phyloP scores from a whole-genome alignment of 1,284 basidiomycete species.

The Neonothopanus nambi region DNA sequence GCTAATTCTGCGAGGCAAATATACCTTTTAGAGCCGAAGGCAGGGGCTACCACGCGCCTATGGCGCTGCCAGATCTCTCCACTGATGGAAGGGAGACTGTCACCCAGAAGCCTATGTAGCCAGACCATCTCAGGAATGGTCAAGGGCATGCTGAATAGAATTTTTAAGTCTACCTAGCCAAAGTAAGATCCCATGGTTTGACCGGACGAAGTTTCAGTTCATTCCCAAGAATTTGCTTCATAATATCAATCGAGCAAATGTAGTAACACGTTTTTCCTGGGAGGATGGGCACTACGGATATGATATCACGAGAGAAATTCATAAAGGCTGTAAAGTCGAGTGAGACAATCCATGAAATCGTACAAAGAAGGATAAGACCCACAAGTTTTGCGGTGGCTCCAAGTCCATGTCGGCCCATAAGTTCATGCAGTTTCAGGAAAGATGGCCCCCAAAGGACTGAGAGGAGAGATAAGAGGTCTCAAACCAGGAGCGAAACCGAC shows the following conservation, averaged over 20 bases:
- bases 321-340: conserved; percentile 21
- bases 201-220: conserved; percentile 19
- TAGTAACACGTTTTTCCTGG: conserved; percentile 19
- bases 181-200: conserved; percentile 19
- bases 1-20: too few relatives aligned
- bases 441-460: neutral
- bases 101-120: conserved; percentile 30
- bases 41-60: conserved; percentile 30
- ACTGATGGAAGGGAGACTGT: conserved; percentile 29
- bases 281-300: conserved; percentile 26
- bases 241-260: conserved; percentile 23
- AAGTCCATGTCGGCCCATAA: conserved; percentile 22
- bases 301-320: conserved; percentile 25
- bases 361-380: neutral
- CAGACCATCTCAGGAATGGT: too few relatives aligned
- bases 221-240: conserved; percentile 22
- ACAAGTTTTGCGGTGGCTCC: conserved; percentile 21
- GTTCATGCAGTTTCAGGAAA: conserved; percentile 11
- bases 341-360: neutral
- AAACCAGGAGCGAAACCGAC: neutral
- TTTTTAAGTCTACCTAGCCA: neutral
- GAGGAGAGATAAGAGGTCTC: neutral
- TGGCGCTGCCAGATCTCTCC: conserved; percentile 33
- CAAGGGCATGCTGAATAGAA: neutral
- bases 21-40: conserved; percentile 31